Evolutionary conservation across 2,329 filamentous ascomycete species (phyloP).

Genomic region (Neophaeococcomyces mojaviensis): DNA sequence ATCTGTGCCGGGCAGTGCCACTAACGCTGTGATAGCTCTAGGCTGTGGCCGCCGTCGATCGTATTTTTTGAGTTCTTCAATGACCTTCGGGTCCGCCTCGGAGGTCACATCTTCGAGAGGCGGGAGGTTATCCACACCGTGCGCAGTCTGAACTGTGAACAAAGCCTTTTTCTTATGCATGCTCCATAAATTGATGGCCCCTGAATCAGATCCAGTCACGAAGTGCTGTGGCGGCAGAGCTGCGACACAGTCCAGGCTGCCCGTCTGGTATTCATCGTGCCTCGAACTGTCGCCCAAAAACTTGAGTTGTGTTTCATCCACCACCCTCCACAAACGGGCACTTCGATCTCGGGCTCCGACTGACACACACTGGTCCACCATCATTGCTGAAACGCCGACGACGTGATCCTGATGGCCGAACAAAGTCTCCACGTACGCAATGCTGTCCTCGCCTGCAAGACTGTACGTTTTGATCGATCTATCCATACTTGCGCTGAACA

Average conservation of each 20-base stretch:
- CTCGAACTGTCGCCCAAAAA: constrained; percentile 68
- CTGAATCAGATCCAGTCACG: constrained; percentile 89
- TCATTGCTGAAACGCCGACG: constrained; percentile 72
- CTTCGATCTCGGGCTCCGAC: constrained; percentile 88
- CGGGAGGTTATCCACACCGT: constrained; percentile 72
- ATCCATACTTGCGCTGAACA: constrained; percentile 86
- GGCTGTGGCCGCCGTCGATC: constrained; percentile 59
- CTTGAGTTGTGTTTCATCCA: constrained; percentile 89
- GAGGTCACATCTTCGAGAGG: constrained; percentile 63
- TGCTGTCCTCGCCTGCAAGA: constrained; percentile 58
- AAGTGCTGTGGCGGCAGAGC: constrained; percentile 88
- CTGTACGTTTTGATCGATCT: constrained; percentile 95
- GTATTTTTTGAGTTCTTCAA: constrained; percentile 35
- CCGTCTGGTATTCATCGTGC: constrained; percentile 55
- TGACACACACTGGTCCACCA: constrained; percentile 80
- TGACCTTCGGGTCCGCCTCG: constrained; percentile 56
- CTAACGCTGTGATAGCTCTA: constrained; percentile 82
- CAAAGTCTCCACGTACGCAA: constrained; percentile 90
- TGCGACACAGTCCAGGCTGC: constrained; percentile 84
- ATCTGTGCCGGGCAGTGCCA: constrained; percentile 82
- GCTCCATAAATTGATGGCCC: constrained; percentile 77
- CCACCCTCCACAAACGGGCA: constrained; percentile 89
- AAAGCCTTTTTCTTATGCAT: constrained; percentile 92
- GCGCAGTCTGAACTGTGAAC: constrained; percentile 68
- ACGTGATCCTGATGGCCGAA: constrained; percentile 94